Base-by-base conservation (phyloP, 768 basidiomycete species). In the Coprinopsis strossmayeri region DNA sequence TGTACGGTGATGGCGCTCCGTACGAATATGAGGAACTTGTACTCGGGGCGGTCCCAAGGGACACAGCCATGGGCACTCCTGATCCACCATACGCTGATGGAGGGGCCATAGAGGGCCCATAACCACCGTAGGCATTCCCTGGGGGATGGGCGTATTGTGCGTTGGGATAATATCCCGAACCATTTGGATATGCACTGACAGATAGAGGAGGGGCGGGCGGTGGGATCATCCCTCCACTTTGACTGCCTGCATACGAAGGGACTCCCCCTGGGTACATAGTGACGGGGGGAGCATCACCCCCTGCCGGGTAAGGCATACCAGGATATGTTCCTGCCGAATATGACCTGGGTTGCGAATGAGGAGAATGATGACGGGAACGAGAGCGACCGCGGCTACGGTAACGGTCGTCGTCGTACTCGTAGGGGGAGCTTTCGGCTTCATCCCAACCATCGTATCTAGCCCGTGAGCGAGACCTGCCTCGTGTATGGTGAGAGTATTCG, bases 341-440 rank as follows among this genome's bases (percentile, higher is more conserved):
- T 26, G 57, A 41, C 30, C 51, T 41, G 39, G 41, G 41, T 48
- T 55, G 55, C 18, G 61, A 66, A 40, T 59, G 59, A n/a, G n/a
- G n/a, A 26, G 68, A 64, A 20, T 67, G 62, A 46, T 60, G 67
- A 21, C 66, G 65, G 7, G 72, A 71, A 21, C 58, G 64, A 1
- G 72, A 71, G 5, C 69, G 69, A 18, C 58, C 61, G 20, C 64
- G 54, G 24, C 60, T 59, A 24, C 34, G 13, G 23, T 50, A 46
- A 34, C 9, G 48, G 18, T 49, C 50, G 26, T 43, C 42, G 11
- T 55, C 48, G 28, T 46, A 25, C n/a, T 40, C 43, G 23, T 48
- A 34, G 23, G 39, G 34, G 39, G 47, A 42, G 4, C n/a, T 46
- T 5, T 46, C 35, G 24, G 48, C 40, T 9, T 46, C 30, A 21